phyloP scores from a whole-genome alignment of 164 flowering plant genomes.

The Chloranthus sessilifolius region DNA sequence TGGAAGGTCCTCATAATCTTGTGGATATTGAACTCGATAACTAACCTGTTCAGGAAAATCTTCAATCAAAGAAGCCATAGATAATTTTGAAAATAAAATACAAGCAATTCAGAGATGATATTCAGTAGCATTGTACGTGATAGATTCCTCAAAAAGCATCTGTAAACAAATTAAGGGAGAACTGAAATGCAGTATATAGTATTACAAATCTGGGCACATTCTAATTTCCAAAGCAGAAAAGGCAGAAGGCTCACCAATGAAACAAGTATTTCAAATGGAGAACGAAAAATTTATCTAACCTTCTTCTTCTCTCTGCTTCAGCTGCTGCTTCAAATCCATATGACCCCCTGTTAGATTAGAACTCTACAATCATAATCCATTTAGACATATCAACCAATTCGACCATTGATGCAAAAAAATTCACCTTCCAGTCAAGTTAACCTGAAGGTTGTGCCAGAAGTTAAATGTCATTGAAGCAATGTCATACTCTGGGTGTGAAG shows the following conservation, averaged over 20 bases:
- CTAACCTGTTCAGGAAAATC: constrained; percentile 52
- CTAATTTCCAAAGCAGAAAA: too few species aligned
- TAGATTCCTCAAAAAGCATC: too few species aligned
- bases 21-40: constrained; percentile 86
- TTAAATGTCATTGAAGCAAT: constrained; percentile 98
- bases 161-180: too few species aligned
- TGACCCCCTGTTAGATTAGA: constrained; percentile 49
- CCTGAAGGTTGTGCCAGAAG: constrained; percentile 97
- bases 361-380: constrained; percentile 7
- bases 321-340: constrained; percentile 58
- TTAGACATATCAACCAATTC: constrained; percentile 3
- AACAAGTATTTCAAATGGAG: constrained; percentile 81
- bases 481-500: constrained; percentile 89
- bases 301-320: constrained; percentile 78
- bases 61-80: constrained; percentile 8
- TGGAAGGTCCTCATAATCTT: constrained; percentile 70
- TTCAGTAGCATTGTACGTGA: too few species aligned
- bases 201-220: too few species aligned
- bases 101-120: constrained; percentile 9
- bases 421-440: constrained; percentile 78
- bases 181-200: too few species aligned
- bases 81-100: constrained; percentile 3
- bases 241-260: constrained; percentile 70
- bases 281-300: constrained; percentile 64
- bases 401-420: not conserved